Percentiles rank a stretch among this genome's conserved stretches.
Evolutionary conservation across 2,329 filamentous ascomycete genomes (phyloP).

Genomic region (Sclerotinia subarctica): DNA sequence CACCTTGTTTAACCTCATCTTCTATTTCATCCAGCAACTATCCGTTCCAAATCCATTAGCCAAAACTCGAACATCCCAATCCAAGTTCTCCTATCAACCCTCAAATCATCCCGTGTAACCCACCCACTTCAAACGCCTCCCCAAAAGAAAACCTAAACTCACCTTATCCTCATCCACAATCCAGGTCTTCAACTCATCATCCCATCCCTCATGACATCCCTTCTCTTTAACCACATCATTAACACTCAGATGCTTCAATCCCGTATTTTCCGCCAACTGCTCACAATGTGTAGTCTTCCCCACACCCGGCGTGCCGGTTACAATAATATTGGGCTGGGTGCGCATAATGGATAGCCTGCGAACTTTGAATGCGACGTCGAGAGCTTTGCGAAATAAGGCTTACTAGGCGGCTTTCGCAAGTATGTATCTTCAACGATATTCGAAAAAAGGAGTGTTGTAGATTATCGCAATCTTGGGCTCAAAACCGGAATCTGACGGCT

Average conservation of each 20-base stretch:
- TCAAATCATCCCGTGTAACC: not conserved
- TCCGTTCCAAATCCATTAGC: not conserved
- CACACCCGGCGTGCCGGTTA: conserved; percentile 93
- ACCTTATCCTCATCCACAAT: conserved; percentile 91
- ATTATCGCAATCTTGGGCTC: not conserved
- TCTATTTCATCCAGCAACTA: conserved; percentile 87
- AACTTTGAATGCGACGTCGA: not conserved
- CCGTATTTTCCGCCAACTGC: conserved; percentile 70
- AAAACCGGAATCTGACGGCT: no score
- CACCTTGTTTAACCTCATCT: conserved; percentile 71
- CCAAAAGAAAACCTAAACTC: not conserved
- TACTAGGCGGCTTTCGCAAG: not conserved
- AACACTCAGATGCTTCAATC: conserved; percentile 78
- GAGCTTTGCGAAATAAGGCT: not conserved
- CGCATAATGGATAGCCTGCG: conserved; percentile 6
- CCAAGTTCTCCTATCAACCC: not conserved
- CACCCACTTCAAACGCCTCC: no score
- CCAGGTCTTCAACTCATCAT: conserved; percentile 81
- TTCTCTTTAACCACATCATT: conserved; percentile 91
- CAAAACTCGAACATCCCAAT: not conserved
- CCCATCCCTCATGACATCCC: conserved; percentile 81
- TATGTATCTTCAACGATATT: not conserved
- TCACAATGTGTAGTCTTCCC: conserved; percentile 95
- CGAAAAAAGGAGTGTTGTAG: not conserved
- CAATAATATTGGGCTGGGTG: conserved; percentile 75